phyloP scores from a whole-genome alignment of 805 yeast genomes.

The Saccharomyces paradoxus region DNA sequence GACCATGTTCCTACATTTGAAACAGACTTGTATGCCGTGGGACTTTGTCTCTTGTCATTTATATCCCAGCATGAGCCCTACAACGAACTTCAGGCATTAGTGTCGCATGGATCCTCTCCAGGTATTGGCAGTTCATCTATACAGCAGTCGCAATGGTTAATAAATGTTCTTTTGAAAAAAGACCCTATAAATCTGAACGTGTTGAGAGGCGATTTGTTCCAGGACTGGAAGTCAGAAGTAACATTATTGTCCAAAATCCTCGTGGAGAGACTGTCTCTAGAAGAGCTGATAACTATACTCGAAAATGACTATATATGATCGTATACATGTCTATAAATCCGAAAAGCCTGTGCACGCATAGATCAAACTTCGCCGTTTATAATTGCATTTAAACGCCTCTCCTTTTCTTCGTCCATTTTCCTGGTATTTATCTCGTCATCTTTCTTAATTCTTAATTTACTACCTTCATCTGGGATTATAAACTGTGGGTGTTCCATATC shows the following conservation, averaged over 20 bases:
- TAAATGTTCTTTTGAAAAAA: constrained; percentile 13
- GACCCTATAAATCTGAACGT: constrained; percentile 15
- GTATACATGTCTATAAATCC: not conserved
- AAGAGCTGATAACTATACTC: not conserved
- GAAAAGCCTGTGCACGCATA: not conserved
- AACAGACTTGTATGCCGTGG: constrained; percentile 16
- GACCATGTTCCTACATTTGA: constrained; percentile 1
- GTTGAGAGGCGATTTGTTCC: constrained; percentile 1
- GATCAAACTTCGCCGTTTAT: constrained; percentile 24
- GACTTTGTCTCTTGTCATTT: constrained; percentile 11
- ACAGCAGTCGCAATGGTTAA: constrained; percentile 16
- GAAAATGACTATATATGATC: not conserved
- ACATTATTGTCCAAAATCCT: constrained; percentile 6
- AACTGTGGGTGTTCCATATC: constrained; percentile 79
- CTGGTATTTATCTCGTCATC: constrained; percentile 31
- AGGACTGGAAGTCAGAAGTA: constrained; percentile 8
- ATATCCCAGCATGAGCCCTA: constrained; percentile 17
- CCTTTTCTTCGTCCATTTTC: constrained; percentile 29
- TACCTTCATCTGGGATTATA: constrained; percentile 34
- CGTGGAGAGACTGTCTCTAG: constrained; percentile 5
- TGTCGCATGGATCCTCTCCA: constrained; percentile 2
- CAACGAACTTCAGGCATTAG: constrained; percentile 7
- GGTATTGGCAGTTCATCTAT: constrained; percentile 6
- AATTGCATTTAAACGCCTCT: constrained; percentile 30
- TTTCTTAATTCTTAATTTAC: constrained; percentile 24